Conservation (phyloP, 768 basidiomycete species). For the Termitomyces sp. region DNA sequence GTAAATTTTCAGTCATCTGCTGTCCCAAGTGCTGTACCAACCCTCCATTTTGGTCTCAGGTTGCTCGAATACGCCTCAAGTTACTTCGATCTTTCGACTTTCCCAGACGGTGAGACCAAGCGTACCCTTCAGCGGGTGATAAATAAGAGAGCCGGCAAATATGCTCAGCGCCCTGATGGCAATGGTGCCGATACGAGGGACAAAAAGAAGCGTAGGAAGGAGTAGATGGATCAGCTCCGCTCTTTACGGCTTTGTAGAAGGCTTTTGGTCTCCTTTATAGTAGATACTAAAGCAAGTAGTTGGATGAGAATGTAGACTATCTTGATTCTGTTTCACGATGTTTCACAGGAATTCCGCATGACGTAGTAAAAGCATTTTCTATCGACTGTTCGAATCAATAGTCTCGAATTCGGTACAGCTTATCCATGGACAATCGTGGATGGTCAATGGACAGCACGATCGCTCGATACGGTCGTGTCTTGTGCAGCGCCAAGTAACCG, state of each 20-base stretch:
- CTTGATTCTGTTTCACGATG: background rate
- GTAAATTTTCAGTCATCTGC: slow-evolving; percentile 36
- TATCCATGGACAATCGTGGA: too few relatives aligned
- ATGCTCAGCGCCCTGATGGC: slow-evolving; percentile 19
- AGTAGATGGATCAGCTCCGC: background rate
- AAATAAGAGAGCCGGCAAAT: slow-evolving; percentile 51
- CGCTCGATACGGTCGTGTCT: background rate
- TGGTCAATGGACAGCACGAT: background rate
- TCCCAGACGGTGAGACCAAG: slow-evolving; percentile 73
- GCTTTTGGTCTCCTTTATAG: background rate
- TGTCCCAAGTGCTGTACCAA: background rate
- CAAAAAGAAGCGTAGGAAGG: slow-evolving; percentile 32
- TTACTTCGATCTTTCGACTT: slow-evolving; percentile 69
- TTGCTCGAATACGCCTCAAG: slow-evolving; percentile 35
- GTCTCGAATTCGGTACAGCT: too few relatives aligned
- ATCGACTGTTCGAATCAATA: too few relatives aligned
- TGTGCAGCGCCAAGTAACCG: background rate
- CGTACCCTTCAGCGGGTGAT: slow-evolving; percentile 52
- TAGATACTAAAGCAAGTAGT: slow-evolving; percentile 1
- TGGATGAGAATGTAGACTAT: slow-evolving; percentile 6
- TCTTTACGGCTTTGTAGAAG: background rate
- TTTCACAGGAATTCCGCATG: too few relatives aligned
- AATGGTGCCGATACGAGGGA: slow-evolving; percentile 22
- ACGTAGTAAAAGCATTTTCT: too few relatives aligned
- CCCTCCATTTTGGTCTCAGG: slow-evolving; percentile 24